Percentiles rank a stretch among this genome's conserved stretches.
Evolutionary conservation across 1,284 basidiomycete genomes (phyloP).

Genomic region (Fomitiporia mediterranea): DNA sequence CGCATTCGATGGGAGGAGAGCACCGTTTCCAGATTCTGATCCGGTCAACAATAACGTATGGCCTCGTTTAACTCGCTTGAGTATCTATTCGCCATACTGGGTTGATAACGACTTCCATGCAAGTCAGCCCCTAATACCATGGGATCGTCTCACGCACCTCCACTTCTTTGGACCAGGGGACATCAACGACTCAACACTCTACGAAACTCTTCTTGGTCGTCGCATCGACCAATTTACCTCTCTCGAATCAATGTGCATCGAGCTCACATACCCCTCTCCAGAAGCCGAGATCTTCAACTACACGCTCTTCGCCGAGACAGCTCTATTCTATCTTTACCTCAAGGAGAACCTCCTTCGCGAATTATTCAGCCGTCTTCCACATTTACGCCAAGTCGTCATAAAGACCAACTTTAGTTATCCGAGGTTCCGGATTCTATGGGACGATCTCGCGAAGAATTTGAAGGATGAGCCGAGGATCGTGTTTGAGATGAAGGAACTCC

Average conservation of each 20-base stretch:
- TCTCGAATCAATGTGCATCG: slow-evolving; percentile 9
- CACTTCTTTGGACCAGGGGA: slow-evolving; percentile 9
- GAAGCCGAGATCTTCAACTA: not conserved
- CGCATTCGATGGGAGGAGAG: slow-evolving; percentile 9
- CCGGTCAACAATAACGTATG: not conserved
- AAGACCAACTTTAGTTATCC: slow-evolving; percentile 1
- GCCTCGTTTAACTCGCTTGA: slow-evolving; percentile 1
- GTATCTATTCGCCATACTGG: not conserved
- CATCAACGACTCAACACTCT: not conserved
- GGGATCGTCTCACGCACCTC: slow-evolving; percentile 13
- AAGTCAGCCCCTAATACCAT: not conserved
- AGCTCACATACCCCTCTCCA: slow-evolving; percentile 9
- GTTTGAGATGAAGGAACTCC: not conserved
- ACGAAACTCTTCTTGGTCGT: not conserved
- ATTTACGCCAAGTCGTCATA: slow-evolving; percentile 5
- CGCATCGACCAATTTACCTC: slow-evolving; percentile 8
- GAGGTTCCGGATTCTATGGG: slow-evolving; percentile 9
- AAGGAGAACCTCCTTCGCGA: slow-evolving; percentile 6
- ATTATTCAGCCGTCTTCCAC: not conserved
- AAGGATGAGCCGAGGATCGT: slow-evolving; percentile 2
- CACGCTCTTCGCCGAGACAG: slow-evolving; percentile 1
- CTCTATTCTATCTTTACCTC: slow-evolving; percentile 1
- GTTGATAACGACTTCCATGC: not conserved
- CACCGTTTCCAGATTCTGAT: not conserved
- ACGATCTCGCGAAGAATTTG: not conserved